Base-by-base conservation (phyloP, 108 stramenopile genomes). In the Mediolabrus comicus region DNA sequence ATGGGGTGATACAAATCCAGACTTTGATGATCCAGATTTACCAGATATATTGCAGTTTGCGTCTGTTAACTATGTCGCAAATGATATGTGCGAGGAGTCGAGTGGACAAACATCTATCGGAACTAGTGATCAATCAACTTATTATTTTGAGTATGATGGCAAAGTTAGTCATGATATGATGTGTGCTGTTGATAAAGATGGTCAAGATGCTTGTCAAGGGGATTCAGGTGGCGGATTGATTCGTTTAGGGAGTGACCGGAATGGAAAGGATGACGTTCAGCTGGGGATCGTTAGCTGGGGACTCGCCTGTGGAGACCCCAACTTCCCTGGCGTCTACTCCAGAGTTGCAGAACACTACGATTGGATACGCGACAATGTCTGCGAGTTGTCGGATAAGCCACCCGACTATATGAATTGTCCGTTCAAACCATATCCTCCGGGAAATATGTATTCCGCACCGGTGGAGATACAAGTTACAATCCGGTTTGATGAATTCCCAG, bases 201-300 rank as follows among this genome's bases (percentile, higher is more conserved):
- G 39, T 7, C 54, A 77, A 22, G 79, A 80, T 66, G 79, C 79
- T 30, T 80, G 79, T 72, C 79, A 80, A 53, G 79, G 79, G 7
- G 79, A 80, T 58, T 71, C 69, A 31, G 79, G 79, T 0, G 79
- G 79, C 1, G 75, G 70, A 8, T 41, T 80, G 58, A 54, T 80
- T 60, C 66, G 64, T 38, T 49, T 72, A 33, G 79, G 79, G 22
- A 56, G 32, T 31, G 60, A 53, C 4, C 43, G 14, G 41, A 27
- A 25, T 34, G 49, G 62, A 6, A 24, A 35, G 24, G 55, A 52
- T 54, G 79, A 80, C 43, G 41, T 80, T 22, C 80, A 81, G 56
- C 30, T 77, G 65, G 80, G 80, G 17, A 62, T 81, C 35, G 80
- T 81, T 3, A 72, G 71, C 29, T 81, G 75, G 71, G 80, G 80